Conservation (phyloP, 352 stramenopile genomes). For the Plasmopara halstedii region DNA sequence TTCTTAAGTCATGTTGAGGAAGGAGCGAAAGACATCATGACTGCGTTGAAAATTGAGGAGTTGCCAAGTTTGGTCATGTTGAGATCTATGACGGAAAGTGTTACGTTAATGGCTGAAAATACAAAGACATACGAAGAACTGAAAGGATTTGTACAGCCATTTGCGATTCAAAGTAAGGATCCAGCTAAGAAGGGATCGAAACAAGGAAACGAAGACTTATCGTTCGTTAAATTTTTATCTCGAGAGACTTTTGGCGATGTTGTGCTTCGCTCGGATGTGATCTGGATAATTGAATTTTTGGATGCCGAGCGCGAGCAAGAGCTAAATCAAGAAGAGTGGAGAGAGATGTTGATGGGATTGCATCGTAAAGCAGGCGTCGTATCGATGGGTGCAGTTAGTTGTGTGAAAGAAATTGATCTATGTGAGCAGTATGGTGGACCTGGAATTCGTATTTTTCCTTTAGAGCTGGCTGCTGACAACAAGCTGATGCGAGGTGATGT, state of each 20-base stretch:
- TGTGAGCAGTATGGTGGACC: constrained; percentile 46
- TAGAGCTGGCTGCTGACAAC: constrained; percentile 21
- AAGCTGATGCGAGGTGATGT: constrained; percentile 32
- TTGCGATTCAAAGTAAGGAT: constrained; percentile 16
- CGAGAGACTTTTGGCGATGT: constrained; percentile 41
- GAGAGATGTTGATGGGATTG: constrained; percentile 37
- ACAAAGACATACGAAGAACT: constrained; percentile 52
- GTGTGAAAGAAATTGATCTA: constrained; percentile 30
- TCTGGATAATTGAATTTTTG: constrained; percentile 66
- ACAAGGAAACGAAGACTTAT: constrained; percentile 9
- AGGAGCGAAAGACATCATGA: constrained; percentile 24
- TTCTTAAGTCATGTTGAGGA: constrained; percentile 36
- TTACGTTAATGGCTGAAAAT: constrained; percentile 27
- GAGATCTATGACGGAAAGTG: constrained; percentile 24
- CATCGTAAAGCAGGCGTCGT: constrained; percentile 59
- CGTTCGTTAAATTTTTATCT: constrained; percentile 33
- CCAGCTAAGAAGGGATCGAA: constrained; percentile 5
- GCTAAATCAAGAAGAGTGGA: constrained; percentile 32
- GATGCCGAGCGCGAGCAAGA: constrained; percentile 24
- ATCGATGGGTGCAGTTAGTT: constrained; percentile 46
- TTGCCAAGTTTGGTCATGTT: constrained; percentile 45
- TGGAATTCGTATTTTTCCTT: constrained; percentile 45
- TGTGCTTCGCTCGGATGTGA: constrained; percentile 38
- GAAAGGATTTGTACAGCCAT: constrained; percentile 46
- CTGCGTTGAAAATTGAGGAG: constrained; percentile 25